These are phyloP conservation scores for Toxoplasma gondii DNA, from an alignment of 169 alveolate species.

Conservation along the genomic window DNA sequence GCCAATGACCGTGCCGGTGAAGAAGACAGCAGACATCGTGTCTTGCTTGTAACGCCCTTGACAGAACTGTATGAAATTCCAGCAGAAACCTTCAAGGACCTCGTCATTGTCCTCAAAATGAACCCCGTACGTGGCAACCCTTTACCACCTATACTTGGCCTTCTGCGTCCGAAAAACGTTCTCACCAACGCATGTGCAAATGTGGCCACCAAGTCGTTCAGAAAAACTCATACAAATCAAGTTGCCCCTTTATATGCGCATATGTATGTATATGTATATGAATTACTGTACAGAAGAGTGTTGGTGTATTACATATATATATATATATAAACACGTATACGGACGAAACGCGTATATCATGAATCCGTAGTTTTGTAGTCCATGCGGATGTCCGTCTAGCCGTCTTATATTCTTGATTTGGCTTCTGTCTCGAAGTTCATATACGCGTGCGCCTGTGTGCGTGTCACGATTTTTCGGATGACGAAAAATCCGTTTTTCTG, in stretches of 20 bases:
- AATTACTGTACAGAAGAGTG: background rate
- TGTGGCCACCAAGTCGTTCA: too few relatives aligned
- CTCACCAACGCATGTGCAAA: too few relatives aligned
- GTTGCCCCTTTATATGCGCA: too few relatives aligned
- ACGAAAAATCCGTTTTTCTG: background rate
- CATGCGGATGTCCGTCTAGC: background rate
- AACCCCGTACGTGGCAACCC: background rate
- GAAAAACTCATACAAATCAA: too few relatives aligned
- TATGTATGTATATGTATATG: background rate
- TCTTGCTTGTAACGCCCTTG: background rate
- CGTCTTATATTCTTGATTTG: background rate
- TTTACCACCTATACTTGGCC: background rate
- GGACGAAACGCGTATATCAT: background rate
- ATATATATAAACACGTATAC: background rate
- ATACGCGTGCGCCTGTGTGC: background rate
- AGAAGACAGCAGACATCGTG: background rate
- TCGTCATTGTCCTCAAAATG: background rate
- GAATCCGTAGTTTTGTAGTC: too few relatives aligned
- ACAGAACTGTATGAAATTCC: background rate
- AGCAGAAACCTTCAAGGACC: background rate
- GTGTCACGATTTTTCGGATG: background rate
- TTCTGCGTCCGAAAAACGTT: background rate
- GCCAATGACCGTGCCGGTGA: too few relatives aligned
- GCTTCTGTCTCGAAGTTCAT: background rate
- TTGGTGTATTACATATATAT: background rate